Evolutionary conservation across 805 yeast genomes (phyloP), one percentile per base, ranked within the genome.

Genomic region (Kodamaea laetipori): DNA sequence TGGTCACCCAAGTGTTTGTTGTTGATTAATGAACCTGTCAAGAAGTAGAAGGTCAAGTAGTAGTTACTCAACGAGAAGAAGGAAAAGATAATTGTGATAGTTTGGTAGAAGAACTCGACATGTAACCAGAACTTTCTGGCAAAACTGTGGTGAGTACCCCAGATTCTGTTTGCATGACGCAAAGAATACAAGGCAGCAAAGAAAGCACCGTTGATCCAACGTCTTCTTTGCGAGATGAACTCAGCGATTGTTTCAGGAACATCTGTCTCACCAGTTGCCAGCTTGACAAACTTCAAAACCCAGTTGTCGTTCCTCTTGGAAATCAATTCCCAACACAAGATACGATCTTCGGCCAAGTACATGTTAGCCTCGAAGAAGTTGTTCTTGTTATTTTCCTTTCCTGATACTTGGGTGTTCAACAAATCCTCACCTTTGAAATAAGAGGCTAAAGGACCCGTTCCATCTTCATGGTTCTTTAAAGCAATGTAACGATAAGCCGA

Each of bases 401-500:
- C 48, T 16, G 56, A 51, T 15, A 52, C 54, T 30, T 57, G 55
- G 4, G 59, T 57, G 26, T 61, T 64, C 36, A 71, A 55, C 28
- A 71, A 57, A 43, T 69, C 76, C 62, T 92, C 98, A 37, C 98
- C 98, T 61, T 86, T 82, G 71, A 92, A 92, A 60, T 92, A 92
- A 1, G 96, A 82, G 40, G 80, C 73, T 44, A 92, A 71, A 0
- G 98, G 98, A 8, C 98, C 98, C 3, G 94, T 83, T 6, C 97
- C 97, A 59, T 86, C 96, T 2, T 78, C 86, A 56, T 87, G 87
- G 58, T 90, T 88, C 51, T 77, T 78, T 46, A 92, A 71, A 0
- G 98, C 98, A 43, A 88, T 77, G 59, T 85, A 92, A 57, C 98
- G 76, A 63, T 92, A 92, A 0, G 98, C 97, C 0, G 97, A 89